A percentile compares a stretch with the other conserved stretches of the same genome.
phyloP scores from a whole-genome alignment of 2,329 filamentous ascomycete species.

The Neofusicoccum parvum region DNA sequence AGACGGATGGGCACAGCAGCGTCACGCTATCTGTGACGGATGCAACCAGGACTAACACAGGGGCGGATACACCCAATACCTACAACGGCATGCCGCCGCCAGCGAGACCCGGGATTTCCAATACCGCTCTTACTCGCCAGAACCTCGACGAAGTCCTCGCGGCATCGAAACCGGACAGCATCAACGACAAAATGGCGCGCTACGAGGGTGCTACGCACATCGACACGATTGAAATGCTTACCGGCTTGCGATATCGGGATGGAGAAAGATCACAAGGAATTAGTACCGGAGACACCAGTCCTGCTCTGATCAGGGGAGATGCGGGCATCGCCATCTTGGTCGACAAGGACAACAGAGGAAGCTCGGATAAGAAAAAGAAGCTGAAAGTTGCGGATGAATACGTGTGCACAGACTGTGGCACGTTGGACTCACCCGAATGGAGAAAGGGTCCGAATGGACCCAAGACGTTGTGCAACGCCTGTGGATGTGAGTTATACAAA shows the following conservation, averaged over 20 bases:
- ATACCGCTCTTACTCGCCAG: constrained; percentile 73
- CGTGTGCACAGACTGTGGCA: constrained; percentile 94
- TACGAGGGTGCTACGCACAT: constrained; percentile 74
- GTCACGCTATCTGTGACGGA: constrained; percentile 48
- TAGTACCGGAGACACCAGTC: constrained; percentile 80
- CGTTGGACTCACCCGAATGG: constrained; percentile 93
- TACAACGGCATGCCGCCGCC: constrained; percentile 66
- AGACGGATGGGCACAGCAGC: constrained; percentile 60
- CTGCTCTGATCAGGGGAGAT: constrained; percentile 80
- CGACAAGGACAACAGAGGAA: constrained; percentile 70
- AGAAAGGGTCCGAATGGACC: constrained; percentile 89
- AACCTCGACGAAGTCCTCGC: constrained; percentile 75
- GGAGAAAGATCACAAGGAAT: constrained; percentile 87
- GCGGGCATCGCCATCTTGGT: constrained; percentile 81
- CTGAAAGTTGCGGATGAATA: constrained; percentile 82
- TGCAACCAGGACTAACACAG: constrained; percentile 39
- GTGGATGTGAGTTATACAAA: constrained; percentile 65
- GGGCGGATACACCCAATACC: constrained; percentile 30
- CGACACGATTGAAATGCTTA: constrained; percentile 91
- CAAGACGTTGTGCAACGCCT: constrained; percentile 95
- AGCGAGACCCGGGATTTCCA: constrained; percentile 63
- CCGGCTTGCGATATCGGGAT: constrained; percentile 82
- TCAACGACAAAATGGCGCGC: constrained; percentile 81
- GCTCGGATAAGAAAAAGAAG: constrained; percentile 83
- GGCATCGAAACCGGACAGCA: constrained; percentile 70